Base-by-base conservation (phyloP, 352 stramenopile genomes). In the Chloridella minuta region DNA sequence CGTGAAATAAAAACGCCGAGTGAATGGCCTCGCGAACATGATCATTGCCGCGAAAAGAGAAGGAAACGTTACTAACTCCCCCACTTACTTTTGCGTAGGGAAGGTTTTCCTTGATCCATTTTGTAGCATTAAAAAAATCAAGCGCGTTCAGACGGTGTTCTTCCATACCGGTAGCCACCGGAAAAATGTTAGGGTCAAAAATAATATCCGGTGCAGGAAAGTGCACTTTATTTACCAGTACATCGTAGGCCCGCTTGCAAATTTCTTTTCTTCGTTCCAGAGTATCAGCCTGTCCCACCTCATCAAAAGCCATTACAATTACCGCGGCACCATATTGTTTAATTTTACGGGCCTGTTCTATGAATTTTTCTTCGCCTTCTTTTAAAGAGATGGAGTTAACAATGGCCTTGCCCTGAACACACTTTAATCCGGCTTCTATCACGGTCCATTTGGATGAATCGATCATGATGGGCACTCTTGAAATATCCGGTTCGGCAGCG, bases 391-490 rank as follows among this genome's bases (percentile, higher is more conserved):
- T 98, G 86, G 92, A 97, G 90, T 98, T 98, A 18, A 98, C 92
- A 88, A 98, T 97, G 52, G 90, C 93, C 88, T 98, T 97, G 85
- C 95, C 95, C 90, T 98, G 95, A 52, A 95, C 95, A 90, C 94
- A 97, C 90, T 98, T 97, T 86, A 98, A 90, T n/a, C 95, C 95
- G 28, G 93, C 93, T 88, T 97, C 91, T 10, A 97, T 92, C 87
- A 98, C 97, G 86, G 97, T 93, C 89, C 97, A 98, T 90, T 98
- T 98, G 66, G 93, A 97, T 23, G 93, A 95, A 88, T 98, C 95
- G 85, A 98, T 90, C 95, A 98, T 97, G 89, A 98, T 97, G 22
- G 95, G 95, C 23, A 97, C 93, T 88, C 97, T 97, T 40, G 92
- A 91, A 0, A 97, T 92, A 87, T 97, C 95, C 0, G 94, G 94